Evolutionary conservation across 352 stramenopile genomes (phyloP), one percentile per base, ranked within the genome.

Genomic region (Globisporangium heterothallicum): DNA sequence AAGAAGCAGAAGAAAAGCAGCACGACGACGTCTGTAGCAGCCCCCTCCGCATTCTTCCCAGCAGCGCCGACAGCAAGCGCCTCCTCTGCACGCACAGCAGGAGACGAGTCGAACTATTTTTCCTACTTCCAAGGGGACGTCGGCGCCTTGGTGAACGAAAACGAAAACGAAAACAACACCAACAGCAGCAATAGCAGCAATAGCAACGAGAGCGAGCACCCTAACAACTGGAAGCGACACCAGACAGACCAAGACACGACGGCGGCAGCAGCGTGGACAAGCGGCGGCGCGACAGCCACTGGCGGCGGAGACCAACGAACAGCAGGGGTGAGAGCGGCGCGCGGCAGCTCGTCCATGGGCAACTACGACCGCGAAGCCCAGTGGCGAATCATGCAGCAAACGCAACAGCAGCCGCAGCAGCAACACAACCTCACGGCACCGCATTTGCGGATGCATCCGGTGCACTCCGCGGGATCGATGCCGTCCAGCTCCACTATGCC

Each of bases 301-400:
- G 16, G 10, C 10, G 48, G 48, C 42, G 34, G 26, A 51, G 18
- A 13, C 29, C 18, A 25, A 21, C 13, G 21, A 34, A 27, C 42
- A 32, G 19, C 19, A 25, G 41, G 40, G 21, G 16, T 35, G 36
- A 45, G 24, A 24, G 40, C 14, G 14, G 24, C n/a, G 10, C 22
- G 16, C 49, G 24, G 30, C 52, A 45, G 38, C 35, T 43, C 43
- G 14, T 25, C 49, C 14, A 84, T 87, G 73, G 77, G 72, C 38
- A 80, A 76, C 29, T 84, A 76, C 67, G 74, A 88, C 56, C 72
- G 72, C 30, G 53, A 76, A 22, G 54, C 64, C n/a, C 61, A 72
- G 38, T 66, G 76, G 66, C 64, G 69, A 50, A 56, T 65, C 41
- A 76, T 86, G 70, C 72, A 72, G 52, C 61, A 77, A 58, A 55